A percentile compares a stretch with the other conserved stretches of the same genome.
phyloP scores from a whole-genome alignment of 148 eudicot genomes.

The Silene conica region DNA sequence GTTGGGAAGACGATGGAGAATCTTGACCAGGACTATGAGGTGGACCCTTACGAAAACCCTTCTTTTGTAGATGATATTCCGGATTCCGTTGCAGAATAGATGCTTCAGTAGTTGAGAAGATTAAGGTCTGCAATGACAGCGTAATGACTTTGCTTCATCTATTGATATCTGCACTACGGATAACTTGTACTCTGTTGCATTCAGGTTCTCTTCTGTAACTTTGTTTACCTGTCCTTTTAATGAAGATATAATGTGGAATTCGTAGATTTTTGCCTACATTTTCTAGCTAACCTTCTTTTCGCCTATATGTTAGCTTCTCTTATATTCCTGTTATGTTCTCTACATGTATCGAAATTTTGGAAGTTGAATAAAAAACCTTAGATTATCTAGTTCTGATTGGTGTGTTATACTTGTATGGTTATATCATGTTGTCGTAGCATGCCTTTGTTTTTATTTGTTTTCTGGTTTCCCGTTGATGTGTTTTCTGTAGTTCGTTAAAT shows the following conservation, averaged over 20 bases:
- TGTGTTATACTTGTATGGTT: neutral
- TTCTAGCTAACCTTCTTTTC: neutral
- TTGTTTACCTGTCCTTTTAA: neutral
- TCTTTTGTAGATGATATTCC: constrained; percentile 28
- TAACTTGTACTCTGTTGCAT: neutral
- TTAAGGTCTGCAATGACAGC: neutral
- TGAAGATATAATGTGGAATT: neutral
- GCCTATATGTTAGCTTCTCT: neutral
- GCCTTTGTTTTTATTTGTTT: neutral
- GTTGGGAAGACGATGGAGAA: constrained; percentile 68
- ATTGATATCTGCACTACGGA: neutral
- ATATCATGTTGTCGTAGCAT: neutral
- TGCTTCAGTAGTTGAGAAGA: constrained; percentile 5
- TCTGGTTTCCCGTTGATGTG: neutral
- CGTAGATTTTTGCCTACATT: neutral
- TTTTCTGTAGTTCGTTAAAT: neutral
- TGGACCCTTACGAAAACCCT: constrained; percentile 29
- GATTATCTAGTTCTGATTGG: neutral
- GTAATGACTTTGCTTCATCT: neutral
- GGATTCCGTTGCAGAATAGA: constrained; percentile 26
- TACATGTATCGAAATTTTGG: neutral
- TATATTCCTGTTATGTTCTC: neutral
- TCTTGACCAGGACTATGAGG: constrained; percentile 48
- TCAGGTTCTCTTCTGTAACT: neutral
- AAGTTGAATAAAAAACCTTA: no score